Evolutionary conservation across 768 basidiomycete genomes (phyloP), one percentile per base, ranked within the genome.

Genomic region (Lactifluus pinguis): DNA sequence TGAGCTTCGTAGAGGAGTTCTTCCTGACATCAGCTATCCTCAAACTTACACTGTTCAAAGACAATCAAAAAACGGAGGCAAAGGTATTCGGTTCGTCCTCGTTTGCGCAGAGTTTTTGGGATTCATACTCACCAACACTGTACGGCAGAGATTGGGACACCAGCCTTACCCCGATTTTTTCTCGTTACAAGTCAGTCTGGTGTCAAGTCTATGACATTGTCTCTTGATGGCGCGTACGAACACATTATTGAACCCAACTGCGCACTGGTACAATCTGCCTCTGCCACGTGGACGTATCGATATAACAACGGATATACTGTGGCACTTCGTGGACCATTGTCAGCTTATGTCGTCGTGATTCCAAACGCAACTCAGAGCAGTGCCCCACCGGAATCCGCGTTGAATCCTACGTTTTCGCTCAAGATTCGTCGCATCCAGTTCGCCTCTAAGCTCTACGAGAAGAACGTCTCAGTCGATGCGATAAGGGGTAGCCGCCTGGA

Each of bases 41-140:
- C 82, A 88, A 84, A 70, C 78, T 92, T 66, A 91, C 87, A 2
- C 73, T 92, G n/a, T 92, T 89, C 90, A 89, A 89, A 69, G 89
- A 91, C 71, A 90, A 87, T 67, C 81, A 84, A 68, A 80, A 77
- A 65, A 80, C 77, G 25, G 91, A 92, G 68, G 88, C 89, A 36
- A 92, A 90, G 67, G 85, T 86, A 8, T 91, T 93, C 67, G 89
- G 90, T 92, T 57, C 51, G 86, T 75, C 25, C 54, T 17, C 9
- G 17, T 39, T 58, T 51, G 15, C 7, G 15, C 10, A 17, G 21
- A 47, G 25, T 17, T 19, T 39, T 15, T 30, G 19, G 39, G 32
- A 25, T 5, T 38, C 55, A 25, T 32, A 38, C 15, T 55, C 25
- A 49, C 36, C 38, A 49, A 10, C 2, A 25, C 25, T 25, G 54